Conservation (phyloP, 495 filamentous ascomycete genomes). For the Physcia stellaris region DNA sequence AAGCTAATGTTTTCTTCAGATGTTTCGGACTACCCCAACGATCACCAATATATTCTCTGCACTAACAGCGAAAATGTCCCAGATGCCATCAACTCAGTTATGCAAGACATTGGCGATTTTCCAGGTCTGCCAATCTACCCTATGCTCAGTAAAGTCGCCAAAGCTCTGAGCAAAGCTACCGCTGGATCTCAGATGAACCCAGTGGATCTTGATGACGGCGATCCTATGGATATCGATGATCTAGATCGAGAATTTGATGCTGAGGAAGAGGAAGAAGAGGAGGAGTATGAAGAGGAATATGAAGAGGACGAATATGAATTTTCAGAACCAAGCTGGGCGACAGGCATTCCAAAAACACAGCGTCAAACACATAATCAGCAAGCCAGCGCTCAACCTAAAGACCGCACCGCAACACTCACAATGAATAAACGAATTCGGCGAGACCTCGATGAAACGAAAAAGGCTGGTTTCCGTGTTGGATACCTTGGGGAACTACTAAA, state of each 20-base stretch:
- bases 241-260: conserved; percentile 1
- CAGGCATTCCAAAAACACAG: conserved; percentile 3
- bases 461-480: conserved; percentile 66
- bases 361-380: conserved; percentile 7
- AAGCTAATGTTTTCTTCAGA: too few species aligned
- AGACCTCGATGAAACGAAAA: conserved; percentile 49
- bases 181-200: conserved; percentile 9
- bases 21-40: conserved; percentile 48
- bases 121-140: conserved; percentile 18
- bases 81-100: conserved; percentile 26
- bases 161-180: conserved; percentile 22
- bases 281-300: conserved; percentile 21
- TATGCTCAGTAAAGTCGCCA: conserved; percentile 27
- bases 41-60: conserved; percentile 47
- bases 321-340: conserved; percentile 10
- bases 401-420: conserved; percentile 7
- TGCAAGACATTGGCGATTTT: conserved; percentile 27
- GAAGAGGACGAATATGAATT: conserved; percentile 6
- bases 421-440: conserved; percentile 29
- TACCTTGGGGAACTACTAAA: conserved; percentile 36
- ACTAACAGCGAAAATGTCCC: conserved; percentile 38
- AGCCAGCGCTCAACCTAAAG: conserved; percentile 8
- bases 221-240: conserved; percentile 10
- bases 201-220: conserved; percentile 6
- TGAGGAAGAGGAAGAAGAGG: conserved; percentile 12